These are phyloP conservation scores for Backusella westeae DNA, from an alignment of 192 early-diverging fungal species.

Conservation along the genomic window DNA sequence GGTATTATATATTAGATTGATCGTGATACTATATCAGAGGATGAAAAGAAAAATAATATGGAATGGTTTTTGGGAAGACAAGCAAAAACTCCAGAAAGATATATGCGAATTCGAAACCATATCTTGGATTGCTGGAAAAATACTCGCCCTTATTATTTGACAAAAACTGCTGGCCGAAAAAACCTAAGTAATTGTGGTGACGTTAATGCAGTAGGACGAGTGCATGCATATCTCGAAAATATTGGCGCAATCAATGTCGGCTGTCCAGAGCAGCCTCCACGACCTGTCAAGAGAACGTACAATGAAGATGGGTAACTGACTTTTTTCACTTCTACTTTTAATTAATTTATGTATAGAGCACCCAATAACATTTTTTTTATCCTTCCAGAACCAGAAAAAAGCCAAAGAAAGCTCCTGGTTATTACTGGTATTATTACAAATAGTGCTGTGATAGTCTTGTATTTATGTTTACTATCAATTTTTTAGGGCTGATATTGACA, in stretches of 20 bases:
- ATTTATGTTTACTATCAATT: not conserved
- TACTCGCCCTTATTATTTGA: conserved; percentile 68
- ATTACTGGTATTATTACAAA: not conserved
- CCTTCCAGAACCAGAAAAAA: not conserved
- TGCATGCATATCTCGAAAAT: conserved; percentile 83
- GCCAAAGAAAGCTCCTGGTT: conserved; percentile 7
- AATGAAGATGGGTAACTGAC: conserved; percentile 6
- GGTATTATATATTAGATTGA: conserved; percentile 30
- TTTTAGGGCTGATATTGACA: not conserved
- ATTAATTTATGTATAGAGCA: conserved; percentile 15
- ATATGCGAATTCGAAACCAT: conserved; percentile 84
- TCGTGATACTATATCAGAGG: conserved; percentile 43
- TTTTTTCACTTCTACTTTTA: conserved; percentile 8
- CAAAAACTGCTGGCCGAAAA: conserved; percentile 75
- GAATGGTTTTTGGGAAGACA: conserved; percentile 71
- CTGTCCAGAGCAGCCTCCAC: conserved; percentile 41
- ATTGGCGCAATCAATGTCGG: conserved; percentile 77
- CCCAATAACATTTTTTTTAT: not conserved
- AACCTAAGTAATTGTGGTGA: conserved; percentile 84
- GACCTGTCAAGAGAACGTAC: conserved; percentile 15
- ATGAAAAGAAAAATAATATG: conserved; percentile 43
- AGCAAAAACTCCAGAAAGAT: conserved; percentile 86
- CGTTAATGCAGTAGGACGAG: conserved; percentile 89
- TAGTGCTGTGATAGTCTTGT: not conserved
- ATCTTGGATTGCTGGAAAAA: conserved; percentile 77